A percentile compares a stretch with the other conserved stretches of the same genome.
Conservation (phyloP, 2,329 filamentous ascomycete species). For the Teratosphaeria epicoccoides region DNA sequence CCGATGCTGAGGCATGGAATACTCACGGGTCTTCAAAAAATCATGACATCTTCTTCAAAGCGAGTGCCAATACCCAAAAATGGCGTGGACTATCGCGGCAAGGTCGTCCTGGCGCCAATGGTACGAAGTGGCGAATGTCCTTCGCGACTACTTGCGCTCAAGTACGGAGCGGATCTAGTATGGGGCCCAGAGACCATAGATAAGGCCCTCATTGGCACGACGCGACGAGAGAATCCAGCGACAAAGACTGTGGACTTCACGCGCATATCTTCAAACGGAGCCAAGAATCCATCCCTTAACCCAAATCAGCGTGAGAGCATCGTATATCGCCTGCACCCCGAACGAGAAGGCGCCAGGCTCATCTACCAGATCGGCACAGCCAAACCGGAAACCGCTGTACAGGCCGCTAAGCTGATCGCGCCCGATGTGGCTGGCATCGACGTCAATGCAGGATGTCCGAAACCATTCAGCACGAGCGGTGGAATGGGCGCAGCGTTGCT, state of each 20-base stretch:
- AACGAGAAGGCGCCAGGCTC: conserved; percentile 60
- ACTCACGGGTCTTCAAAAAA: not conserved
- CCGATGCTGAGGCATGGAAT: conserved; percentile 4
- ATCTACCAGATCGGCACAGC: conserved; percentile 92
- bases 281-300: conserved; percentile 44
- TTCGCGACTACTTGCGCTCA: conserved; percentile 74
- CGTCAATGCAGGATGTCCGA: conserved; percentile 96
- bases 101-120: conserved; percentile 94
- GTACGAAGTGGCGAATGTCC: conserved; percentile 80
- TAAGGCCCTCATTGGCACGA: conserved; percentile 78
- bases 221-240: conserved; percentile 61
- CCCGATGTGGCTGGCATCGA: conserved; percentile 87
- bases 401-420: conserved; percentile 75
- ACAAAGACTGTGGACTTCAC: conserved; percentile 79
- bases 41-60: conserved; percentile 30
- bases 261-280: conserved; percentile 60
- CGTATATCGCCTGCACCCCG: conserved; percentile 76
- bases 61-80: conserved; percentile 74
- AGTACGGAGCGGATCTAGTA: conserved; percentile 92
- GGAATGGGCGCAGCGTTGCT: conserved; percentile 94
- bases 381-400: conserved; percentile 68
- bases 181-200: conserved; percentile 98
- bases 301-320: conserved; percentile 50
- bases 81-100: conserved; percentile 88
- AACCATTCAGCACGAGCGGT: conserved; percentile 84